Conservation (phyloP, 768 basidiomycete genomes). For the Leccinellum albellum region DNA sequence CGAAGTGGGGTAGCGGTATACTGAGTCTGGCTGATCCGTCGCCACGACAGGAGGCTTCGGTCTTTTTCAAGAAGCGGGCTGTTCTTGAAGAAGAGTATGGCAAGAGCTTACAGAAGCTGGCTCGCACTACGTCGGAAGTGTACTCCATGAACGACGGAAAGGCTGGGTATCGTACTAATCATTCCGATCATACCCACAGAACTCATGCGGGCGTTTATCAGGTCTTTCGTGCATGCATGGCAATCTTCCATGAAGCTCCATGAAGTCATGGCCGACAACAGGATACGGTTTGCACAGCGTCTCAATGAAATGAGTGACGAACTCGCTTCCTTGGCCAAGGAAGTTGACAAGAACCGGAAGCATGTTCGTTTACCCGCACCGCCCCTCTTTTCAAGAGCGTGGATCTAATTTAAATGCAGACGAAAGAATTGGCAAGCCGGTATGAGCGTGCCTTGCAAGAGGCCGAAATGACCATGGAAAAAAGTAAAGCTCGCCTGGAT, state of each 20-base stretch:
- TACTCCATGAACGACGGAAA: constrained; percentile 90
- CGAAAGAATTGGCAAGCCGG: constrained; percentile 84
- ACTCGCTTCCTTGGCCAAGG: constrained; percentile 74
- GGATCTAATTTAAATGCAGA: constrained; percentile 41
- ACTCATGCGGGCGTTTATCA: constrained; percentile 13
- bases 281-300: constrained; percentile 78
- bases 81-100: constrained; percentile 94
- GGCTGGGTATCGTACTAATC: constrained; percentile 68
- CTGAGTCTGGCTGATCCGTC: constrained; percentile 11
- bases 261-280: constrained; percentile 86
- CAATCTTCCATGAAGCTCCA: constrained; percentile 84
- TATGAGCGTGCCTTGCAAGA: constrained; percentile 89
- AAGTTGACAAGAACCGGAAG: constrained; percentile 94
- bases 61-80: constrained; percentile 92
- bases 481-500: constrained; percentile 83
- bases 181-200: constrained; percentile 3
- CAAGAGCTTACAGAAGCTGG: constrained; percentile 78
- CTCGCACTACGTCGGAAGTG: constrained; percentile 70
- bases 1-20: not conserved
- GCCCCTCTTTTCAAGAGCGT: not conserved
- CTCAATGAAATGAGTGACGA: constrained; percentile 99
- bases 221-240: constrained; percentile 79
- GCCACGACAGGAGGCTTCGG: constrained; percentile 72
- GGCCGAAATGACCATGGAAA: constrained; percentile 81
- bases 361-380: constrained; percentile 43